These are phyloP conservation scores for Chalara sp. DNA, from an alignment of 2,329 filamentous ascomycete genomes.

Conservation along the genomic window DNA sequence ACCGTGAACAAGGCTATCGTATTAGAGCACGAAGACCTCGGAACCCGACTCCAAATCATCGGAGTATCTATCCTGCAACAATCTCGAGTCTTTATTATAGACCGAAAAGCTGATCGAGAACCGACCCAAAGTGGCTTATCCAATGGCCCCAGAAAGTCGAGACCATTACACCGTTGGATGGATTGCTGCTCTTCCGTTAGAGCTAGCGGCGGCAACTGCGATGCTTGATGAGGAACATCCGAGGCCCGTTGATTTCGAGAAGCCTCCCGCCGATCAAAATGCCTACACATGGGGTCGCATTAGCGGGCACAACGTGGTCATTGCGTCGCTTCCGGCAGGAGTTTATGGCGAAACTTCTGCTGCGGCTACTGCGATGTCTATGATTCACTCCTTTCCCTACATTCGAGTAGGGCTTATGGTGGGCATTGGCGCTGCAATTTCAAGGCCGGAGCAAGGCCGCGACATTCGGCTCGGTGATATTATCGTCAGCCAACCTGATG, in stretches of 20 bases:
- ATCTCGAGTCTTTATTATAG: too few species aligned
- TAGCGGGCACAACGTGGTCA: slow-evolving; percentile 27
- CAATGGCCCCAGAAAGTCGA: too few species aligned
- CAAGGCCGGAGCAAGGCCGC: neutral
- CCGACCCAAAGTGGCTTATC: too few species aligned
- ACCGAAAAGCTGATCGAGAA: too few species aligned
- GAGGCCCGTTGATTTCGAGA: neutral
- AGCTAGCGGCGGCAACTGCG: slow-evolving; percentile 13
- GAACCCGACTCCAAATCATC: too few species aligned
- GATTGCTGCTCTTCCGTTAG: slow-evolving; percentile 15
- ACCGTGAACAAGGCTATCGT: too few species aligned
- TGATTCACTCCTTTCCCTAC: slow-evolving; percentile 24
- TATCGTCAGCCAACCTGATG: slow-evolving; percentile 9
- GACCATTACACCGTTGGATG: slow-evolving; percentile 19
- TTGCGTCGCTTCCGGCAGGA: slow-evolving; percentile 23
- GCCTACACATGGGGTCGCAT: slow-evolving; percentile 23
- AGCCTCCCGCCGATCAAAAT: slow-evolving; percentile 11
- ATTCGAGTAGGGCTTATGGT: slow-evolving; percentile 35
- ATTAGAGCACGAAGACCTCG: too few species aligned
- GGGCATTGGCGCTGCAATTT: slow-evolving; percentile 30
- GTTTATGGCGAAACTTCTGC: slow-evolving; percentile 28
- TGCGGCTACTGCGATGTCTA: slow-evolving; percentile 24
- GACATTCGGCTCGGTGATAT: neutral
- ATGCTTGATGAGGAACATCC: slow-evolving; percentile 16
- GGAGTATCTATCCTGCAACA: too few species aligned